Base-by-base conservation (phyloP, 129 eudicot species). In the sunflower (Helianthus annuus) region DNA sequence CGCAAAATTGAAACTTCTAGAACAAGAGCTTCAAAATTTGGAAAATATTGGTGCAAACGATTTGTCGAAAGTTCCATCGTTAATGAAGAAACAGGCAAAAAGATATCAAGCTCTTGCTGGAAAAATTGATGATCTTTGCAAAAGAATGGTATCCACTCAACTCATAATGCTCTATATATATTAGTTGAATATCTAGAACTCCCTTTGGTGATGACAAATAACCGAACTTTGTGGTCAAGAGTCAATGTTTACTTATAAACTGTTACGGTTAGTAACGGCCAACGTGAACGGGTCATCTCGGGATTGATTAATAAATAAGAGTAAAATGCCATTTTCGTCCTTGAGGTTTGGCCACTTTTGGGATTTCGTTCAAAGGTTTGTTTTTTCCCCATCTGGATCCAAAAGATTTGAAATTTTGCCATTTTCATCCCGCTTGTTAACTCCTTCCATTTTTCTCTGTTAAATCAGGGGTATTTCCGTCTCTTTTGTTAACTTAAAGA, bases 61-160 rank as follows among this genome's bases (percentile, higher is more conserved):
- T 86, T 57, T 79, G 39, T 83, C 88, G 42, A 95, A 95, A 75
- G 81, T 83, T 66, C 96, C 97, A 27, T 86, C 91, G 1, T 73
- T 80, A 49, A 77, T 91, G 97, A 83, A 89, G 69, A 95, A 95
- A 81, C 99, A 95, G 53, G 91, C 97, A 19, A 90, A 88, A 86
- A 75, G 97, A 73, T 95, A 95, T 70, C 97, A 95, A 83, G 87
- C 90, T 80, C 92, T 95, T 79, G 84, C 96, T 3, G 96, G 87
- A 68, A 91, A 95, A 77, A 91, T 95, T 53, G 99, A 95, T 66
- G 97, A 95, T 82, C 91, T 95, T 16, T 95, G 97, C 79, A 76
- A 81, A 73, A 79, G 99, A 83, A 91, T 95, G 99, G 99, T 95
- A 81, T 81, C 10, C 2, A 34, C 54, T n/a, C 22, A 16, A 48